Percentiles rank a stretch among this genome's conserved stretches.
Evolutionary conservation across 2,329 filamentous ascomycete species (phyloP).

Genomic region (Blastomyces gilchristii): DNA sequence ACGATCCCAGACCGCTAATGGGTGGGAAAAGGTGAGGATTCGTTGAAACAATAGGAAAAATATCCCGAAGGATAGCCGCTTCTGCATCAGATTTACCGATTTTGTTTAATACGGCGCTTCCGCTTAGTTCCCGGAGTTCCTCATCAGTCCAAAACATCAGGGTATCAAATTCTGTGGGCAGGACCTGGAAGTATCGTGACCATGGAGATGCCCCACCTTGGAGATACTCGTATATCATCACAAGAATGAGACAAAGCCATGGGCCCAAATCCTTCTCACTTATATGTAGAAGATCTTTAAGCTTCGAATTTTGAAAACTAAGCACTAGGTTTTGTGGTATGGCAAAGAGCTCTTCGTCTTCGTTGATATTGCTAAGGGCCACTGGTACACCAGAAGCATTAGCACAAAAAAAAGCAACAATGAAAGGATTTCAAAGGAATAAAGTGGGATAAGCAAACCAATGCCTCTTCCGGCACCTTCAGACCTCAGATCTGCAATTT

Average conservation of each 20-base stretch:
- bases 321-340: constrained; percentile 65
- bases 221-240: constrained; percentile 68
- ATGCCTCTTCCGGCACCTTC: constrained; percentile 52
- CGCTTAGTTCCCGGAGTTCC: constrained; percentile 64
- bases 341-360: constrained; percentile 69
- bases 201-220: constrained; percentile 53
- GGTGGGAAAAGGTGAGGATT: constrained; percentile 36
- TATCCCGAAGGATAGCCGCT: constrained; percentile 50
- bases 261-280: constrained; percentile 42
- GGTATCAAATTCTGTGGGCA: constrained; percentile 65
- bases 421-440: constrained; percentile 13
- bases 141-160: constrained; percentile 76
- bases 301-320: constrained; percentile 59
- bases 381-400: constrained; percentile 42
- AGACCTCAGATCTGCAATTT: constrained; percentile 47
- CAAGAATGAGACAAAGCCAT: constrained; percentile 57
- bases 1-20: constrained; percentile 31
- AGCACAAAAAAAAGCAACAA: constrained; percentile 14
- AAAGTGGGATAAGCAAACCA: constrained; percentile 39
- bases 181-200: constrained; percentile 66
- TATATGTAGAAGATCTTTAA: constrained; percentile 49
- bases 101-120: constrained; percentile 63
- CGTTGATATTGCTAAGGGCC: constrained; percentile 56
- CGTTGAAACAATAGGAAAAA: constrained; percentile 43
- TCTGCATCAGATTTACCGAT: constrained; percentile 67